Evolutionary conservation across 768 basidiomycete genomes (phyloP).

Genomic region (Harrya chromipes): DNA sequence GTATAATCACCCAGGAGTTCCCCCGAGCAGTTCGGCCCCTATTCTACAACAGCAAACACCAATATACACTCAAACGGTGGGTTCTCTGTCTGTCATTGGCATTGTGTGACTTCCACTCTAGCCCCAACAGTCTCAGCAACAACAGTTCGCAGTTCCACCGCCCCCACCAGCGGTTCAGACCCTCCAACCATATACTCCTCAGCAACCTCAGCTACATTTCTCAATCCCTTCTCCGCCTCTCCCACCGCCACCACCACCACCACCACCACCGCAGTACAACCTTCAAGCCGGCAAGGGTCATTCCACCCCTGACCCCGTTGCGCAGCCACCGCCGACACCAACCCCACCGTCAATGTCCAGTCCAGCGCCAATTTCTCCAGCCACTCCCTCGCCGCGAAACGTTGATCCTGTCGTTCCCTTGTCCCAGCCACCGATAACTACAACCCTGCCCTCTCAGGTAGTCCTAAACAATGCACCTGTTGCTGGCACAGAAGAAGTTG

Average conservation of each 20-base stretch:
- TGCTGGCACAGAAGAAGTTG: slow-evolving; percentile 29
- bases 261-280: slow-evolving; percentile 5
- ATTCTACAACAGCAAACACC: slow-evolving; percentile 1
- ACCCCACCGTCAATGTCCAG: not conserved
- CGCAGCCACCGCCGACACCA: slow-evolving; percentile 9
- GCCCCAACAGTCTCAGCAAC: slow-evolving; percentile 12
- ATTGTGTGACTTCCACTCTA: not conserved
- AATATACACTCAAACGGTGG: slow-evolving; percentile 11
- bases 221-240: slow-evolving; percentile 19
- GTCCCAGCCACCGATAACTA: slow-evolving; percentile 14
- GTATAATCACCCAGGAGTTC: slow-evolving; percentile 3
- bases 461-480: not conserved
- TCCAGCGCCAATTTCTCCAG: slow-evolving; percentile 9
- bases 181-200: slow-evolving; percentile 11
- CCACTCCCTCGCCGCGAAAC: slow-evolving; percentile 2
- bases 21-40: slow-evolving; percentile 7
- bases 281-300: not conserved
- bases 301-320: not conserved
- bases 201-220: slow-evolving; percentile 19
- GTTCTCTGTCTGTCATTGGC: not conserved
- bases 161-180: slow-evolving; percentile 14
- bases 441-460: slow-evolving; percentile 18
- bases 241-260: slow-evolving; percentile 12
- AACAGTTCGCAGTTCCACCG: slow-evolving; percentile 16
- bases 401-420: slow-evolving; percentile 8